Evolutionary conservation across 768 basidiomycete species (phyloP).

Genomic region (Trametes cingulata): DNA sequence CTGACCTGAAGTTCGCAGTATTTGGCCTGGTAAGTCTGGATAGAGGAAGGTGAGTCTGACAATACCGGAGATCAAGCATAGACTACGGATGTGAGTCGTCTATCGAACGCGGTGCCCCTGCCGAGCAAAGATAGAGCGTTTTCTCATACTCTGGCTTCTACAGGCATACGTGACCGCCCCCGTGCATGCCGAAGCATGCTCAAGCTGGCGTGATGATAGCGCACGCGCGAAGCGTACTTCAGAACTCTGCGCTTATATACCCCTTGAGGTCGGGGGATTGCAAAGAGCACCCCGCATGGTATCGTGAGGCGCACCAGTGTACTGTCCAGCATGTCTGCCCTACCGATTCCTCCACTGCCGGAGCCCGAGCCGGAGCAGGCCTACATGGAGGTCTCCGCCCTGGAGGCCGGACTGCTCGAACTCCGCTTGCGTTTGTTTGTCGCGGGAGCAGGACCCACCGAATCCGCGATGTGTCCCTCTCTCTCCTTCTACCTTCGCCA

Average conservation of each 20-base stretch:
- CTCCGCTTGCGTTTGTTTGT: constrained; percentile 42
- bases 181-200: not conserved
- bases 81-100: no score
- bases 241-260: no score
- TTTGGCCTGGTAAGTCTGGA: no score
- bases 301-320: no score
- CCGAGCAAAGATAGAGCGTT: not conserved
- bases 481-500: constrained; percentile 55
- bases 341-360: constrained; percentile 34
- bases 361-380: constrained; percentile 43
- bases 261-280: no score
- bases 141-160: not conserved
- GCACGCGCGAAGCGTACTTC: no score
- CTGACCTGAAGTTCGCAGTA: no score
- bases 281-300: no score
- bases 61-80: no score
- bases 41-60: no score
- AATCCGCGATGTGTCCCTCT: constrained; percentile 40
- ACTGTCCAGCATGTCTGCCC: no score
- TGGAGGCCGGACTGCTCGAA: constrained; percentile 50
- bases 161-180: not conserved
- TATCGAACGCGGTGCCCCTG: not conserved
- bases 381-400: constrained; percentile 53
- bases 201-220: not conserved
- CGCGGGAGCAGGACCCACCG: constrained; percentile 35